Evolutionary conservation across 441 rosid species (phyloP), one percentile per base, ranked within the genome.

Genomic region (Corymbia calophylla): DNA sequence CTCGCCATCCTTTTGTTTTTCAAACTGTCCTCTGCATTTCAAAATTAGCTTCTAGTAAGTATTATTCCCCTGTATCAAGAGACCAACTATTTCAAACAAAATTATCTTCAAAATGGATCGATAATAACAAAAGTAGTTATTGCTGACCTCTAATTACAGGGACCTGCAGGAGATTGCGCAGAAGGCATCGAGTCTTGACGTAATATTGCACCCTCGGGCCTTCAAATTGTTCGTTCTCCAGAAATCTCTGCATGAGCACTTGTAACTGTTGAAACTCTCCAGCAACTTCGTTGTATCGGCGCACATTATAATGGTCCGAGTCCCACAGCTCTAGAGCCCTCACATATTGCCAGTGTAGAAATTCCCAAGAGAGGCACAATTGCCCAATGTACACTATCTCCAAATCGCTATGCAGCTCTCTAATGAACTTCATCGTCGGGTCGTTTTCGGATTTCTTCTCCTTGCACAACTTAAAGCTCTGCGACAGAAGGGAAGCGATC

Each of bases 361-460:
- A 94, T 90, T 98, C 99, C 99, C 99, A 98, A 1, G 99, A 95
- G 51, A 98, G 97, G 94, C 99, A 98, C 93, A 97, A 88, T 87
- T 98, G 99, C 80, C 98, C 99, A n/a, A 97, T 98, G 87, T 98
- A 98, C 2, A 97, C 97, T 70, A 91, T 93, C 91, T 98, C 99
- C 64, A 97, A 88, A 87, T 96, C 99, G 10, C 95, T 89, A 47
- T 94, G 94, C 89, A 96, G 91, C 88, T 98, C 99, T 87, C 89
- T 92, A 21, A 93, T 88, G 91, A 95, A 96, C 92, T 90, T 94
- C 90, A 53, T 84, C 90, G 92, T 92, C 29, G 98, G 97, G 89
- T 95, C 97, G 11, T 89, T 90, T 88, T 86, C 93, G 1, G 92
- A 86, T 80, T 94, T 97, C 87, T 93, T 96, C 31, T 92, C 93